Evolutionary conservation across 352 stramenopile species (phyloP), one percentile per base, ranked within the genome.

Genomic region (Globisporangium paroecandrum): DNA sequence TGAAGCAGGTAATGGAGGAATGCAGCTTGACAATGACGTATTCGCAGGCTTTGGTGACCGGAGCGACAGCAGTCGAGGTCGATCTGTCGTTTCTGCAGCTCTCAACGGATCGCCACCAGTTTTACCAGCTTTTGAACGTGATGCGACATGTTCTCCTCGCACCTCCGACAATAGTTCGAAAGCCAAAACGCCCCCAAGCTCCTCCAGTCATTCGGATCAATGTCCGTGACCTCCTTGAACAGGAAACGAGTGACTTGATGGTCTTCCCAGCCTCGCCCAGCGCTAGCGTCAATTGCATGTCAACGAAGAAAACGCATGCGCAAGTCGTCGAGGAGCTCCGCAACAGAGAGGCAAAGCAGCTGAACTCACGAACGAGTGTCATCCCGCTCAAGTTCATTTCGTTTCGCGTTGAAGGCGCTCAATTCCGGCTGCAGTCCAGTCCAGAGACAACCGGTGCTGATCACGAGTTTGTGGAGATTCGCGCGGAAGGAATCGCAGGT

Each of bases 101-200:
- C 4, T 89, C 83, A 1, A 89, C 83, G 0, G 87, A 95, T 70
- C 77, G 83, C 4, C 78, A 91, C 34, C 85, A 94, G 62, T 95
- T 95, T 59, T 94, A 90, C 62, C 87, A 95, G 65, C 77, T 92
- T 22, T 71, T 95, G 43, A 88, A 90, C 41, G 85, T 94, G 3
- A 73, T 90, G 51, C 74, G 83, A 7, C 82, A 93, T 62, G 87
- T 95, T 1, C 64, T 94, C 8, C 67, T 95, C 2, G 85, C 87
- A 7, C 85, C 87, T 7, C 87, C 87, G 12, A 83, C 72, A 1
- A 62, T 82, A 71, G 70, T 49, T 65, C 47, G 34, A 65, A 59
- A 70, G 68, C 55, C 65, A 69, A 58, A 15, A 62, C 63, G 29
- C 69, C 43, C 60, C 46, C 61, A 47, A 57, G 66, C 9, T 65